These are phyloP conservation scores for Penicillium sp. DNA, from an alignment of 2,329 filamentous ascomycete genomes.

Conservation along the genomic window DNA sequence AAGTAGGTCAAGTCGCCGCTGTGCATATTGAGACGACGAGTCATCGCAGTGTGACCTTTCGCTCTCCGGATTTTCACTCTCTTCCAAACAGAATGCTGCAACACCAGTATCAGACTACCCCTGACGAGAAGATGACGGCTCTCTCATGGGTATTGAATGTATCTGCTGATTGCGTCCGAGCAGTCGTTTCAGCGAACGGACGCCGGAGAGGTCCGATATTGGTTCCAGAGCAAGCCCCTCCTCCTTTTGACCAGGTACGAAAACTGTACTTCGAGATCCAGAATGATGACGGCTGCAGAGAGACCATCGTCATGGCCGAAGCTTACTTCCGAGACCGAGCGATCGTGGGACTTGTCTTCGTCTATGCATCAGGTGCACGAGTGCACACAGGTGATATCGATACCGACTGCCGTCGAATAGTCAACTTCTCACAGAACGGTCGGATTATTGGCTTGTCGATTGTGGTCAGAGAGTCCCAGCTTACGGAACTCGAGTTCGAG, in stretches of 20 bases:
- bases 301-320: background rate
- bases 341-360: background rate
- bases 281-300: background rate
- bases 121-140: background rate
- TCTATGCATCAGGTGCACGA: background rate
- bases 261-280: background rate
- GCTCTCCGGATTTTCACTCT: background rate
- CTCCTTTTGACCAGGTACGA: background rate
- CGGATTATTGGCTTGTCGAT: background rate
- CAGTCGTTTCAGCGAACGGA: background rate
- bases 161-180: background rate
- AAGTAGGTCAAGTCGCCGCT: background rate
- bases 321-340: background rate
- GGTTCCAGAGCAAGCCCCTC: background rate
- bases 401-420: background rate
- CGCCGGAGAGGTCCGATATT: background rate
- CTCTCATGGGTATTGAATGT: background rate
- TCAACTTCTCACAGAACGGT: background rate
- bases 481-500: background rate
- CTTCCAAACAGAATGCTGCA: background rate
- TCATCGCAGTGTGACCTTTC: background rate
- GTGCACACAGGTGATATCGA: background rate
- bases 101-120: background rate
- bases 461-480: background rate
- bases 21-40: background rate